phyloP scores from a whole-genome alignment of 352 stramenopile genomes.

The Globisporangium paroecandrum region DNA sequence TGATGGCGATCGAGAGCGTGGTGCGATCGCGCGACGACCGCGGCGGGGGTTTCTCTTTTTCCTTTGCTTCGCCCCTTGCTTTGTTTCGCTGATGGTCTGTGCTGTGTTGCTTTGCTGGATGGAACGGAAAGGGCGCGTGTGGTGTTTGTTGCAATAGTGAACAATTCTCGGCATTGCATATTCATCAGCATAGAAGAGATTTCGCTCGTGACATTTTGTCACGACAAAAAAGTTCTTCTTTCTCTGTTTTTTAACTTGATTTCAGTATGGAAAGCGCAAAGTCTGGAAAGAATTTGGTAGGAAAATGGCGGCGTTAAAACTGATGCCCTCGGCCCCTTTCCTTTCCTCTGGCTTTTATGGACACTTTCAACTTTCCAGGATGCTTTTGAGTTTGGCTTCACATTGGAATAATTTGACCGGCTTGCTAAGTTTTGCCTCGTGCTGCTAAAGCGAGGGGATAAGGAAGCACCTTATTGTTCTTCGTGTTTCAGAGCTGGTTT shows the following conservation, averaged over 20 bases:
- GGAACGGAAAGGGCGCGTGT: background rate
- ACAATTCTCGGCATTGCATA: too few species aligned
- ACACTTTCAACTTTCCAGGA: background rate
- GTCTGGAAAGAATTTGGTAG: background rate
- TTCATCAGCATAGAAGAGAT: background rate
- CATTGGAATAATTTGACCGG: background rate
- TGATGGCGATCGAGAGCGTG: background rate
- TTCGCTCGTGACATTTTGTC: background rate
- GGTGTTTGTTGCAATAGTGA: too few species aligned
- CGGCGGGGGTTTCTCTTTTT: conserved; percentile 12
- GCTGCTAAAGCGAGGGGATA: background rate
- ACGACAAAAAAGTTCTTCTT: background rate
- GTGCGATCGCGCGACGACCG: background rate
- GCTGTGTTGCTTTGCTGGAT: background rate
- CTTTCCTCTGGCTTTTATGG: background rate
- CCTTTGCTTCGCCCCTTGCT: background rate
- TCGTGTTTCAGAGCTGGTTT: conserved; percentile 1
- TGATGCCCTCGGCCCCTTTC: background rate
- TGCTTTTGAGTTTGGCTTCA: background rate
- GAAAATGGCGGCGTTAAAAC: conserved; percentile 1
- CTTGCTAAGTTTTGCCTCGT: background rate
- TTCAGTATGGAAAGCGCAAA: background rate
- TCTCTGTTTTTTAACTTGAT: background rate
- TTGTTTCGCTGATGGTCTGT: background rate
- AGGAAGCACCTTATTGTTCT: background rate